phyloP scores from a whole-genome alignment of 768 basidiomycete genomes.

The Lanmaoa rubissima region DNA sequence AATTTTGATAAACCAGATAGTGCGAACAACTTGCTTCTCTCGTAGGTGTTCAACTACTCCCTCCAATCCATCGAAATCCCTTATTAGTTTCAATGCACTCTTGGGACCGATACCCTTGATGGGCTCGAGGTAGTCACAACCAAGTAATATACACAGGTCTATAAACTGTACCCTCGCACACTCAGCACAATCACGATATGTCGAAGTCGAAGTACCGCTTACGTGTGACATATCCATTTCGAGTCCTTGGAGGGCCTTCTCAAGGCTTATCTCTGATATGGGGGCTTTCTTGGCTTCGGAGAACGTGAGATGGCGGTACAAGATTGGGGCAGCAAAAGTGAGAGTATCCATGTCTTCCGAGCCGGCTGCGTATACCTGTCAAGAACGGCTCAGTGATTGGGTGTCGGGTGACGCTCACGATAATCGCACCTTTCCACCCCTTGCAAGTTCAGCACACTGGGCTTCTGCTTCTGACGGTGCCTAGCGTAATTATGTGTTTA shows the following conservation, averaged over 20 bases:
- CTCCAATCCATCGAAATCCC: slow-evolving; percentile 73
- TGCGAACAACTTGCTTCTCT: slow-evolving; percentile 54
- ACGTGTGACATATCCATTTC: slow-evolving; percentile 93
- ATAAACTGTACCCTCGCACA: slow-evolving; percentile 62
- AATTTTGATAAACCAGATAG: neutral
- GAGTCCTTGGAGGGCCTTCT: slow-evolving; percentile 81
- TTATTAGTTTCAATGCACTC: slow-evolving; percentile 87
- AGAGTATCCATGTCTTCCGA: slow-evolving; percentile 99
- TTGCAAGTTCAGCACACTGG: slow-evolving; percentile 97
- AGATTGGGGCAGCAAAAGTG: slow-evolving; percentile 88
- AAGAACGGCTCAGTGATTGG: neutral
- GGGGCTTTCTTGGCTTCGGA: slow-evolving; percentile 97
- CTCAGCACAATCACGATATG: slow-evolving; percentile 1
- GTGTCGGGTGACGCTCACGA: neutral
- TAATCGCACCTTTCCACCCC: slow-evolving; percentile 78
- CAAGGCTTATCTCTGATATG: slow-evolving; percentile 87
- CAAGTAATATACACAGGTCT: slow-evolving; percentile 93
- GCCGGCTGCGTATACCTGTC: slow-evolving; percentile 91
- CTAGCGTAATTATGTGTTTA: slow-evolving; percentile 39
- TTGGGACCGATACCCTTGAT: slow-evolving; percentile 96
- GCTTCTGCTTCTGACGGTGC: slow-evolving; percentile 99
- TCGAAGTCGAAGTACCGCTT: neutral
- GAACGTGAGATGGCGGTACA: slow-evolving; percentile 95
- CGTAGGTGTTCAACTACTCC: slow-evolving; percentile 75
- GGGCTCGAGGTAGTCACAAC: slow-evolving; percentile 99